Conservation (phyloP, 805 yeast species). For the Metahyphopichia silvanorum region DNA sequence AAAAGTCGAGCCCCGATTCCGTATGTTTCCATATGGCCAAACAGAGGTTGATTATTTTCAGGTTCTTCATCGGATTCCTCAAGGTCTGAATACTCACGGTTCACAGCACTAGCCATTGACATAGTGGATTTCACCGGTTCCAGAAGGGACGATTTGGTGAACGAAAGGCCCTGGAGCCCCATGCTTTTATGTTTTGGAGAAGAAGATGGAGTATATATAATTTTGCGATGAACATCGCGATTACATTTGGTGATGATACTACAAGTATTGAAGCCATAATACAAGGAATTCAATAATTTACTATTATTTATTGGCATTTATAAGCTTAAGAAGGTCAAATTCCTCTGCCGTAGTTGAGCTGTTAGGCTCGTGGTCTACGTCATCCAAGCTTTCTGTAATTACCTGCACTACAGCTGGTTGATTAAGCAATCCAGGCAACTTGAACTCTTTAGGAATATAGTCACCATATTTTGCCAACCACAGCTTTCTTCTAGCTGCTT, state of each 20-base stretch:
- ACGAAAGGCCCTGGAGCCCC: not conserved
- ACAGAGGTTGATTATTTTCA: slow-evolving; percentile 3
- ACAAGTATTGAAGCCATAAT: no score
- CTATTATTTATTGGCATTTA: slow-evolving; percentile 1
- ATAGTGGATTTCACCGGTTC: no score
- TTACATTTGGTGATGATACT: no score
- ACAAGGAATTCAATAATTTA: no score
- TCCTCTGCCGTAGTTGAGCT: slow-evolving; percentile 8
- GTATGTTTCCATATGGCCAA: slow-evolving; percentile 32
- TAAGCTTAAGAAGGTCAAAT: slow-evolving; percentile 3
- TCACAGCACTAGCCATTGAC: slow-evolving; percentile 9
- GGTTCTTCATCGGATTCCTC: slow-evolving; percentile 13
- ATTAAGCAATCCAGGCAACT: slow-evolving; percentile 32
- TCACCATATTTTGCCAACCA: slow-evolving; percentile 40
- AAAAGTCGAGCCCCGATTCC: slow-evolving; percentile 85
- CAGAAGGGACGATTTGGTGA: not conserved
- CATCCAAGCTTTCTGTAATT: slow-evolving; percentile 40
- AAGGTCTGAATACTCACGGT: slow-evolving; percentile 17
- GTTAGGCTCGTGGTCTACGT: slow-evolving; percentile 10
- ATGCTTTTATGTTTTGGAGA: no score
- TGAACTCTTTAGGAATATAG: slow-evolving; percentile 38
- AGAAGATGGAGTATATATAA: not conserved
- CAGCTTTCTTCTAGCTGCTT: slow-evolving; percentile 26
- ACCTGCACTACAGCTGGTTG: slow-evolving; percentile 40
- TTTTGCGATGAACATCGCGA: no score